Base-by-base conservation (phyloP, 352 stramenopile species). In the Globisporangium mamillatum region DNA sequence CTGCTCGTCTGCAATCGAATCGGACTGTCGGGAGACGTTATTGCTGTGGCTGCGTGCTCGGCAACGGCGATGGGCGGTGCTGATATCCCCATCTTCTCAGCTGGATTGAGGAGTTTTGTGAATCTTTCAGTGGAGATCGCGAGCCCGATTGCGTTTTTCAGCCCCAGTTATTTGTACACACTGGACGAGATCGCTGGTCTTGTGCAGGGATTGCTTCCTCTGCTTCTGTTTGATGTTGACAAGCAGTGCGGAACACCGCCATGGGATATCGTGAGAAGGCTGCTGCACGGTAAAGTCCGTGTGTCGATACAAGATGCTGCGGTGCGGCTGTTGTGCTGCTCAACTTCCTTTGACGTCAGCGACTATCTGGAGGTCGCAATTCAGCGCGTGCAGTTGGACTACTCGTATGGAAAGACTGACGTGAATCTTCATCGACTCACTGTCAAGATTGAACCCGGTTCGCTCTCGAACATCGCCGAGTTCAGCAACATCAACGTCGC, bases 381-480 rank as follows among this genome's bases (percentile, higher is more conserved):
- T 4, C 76, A 87, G 14, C 63, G 44, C 16, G 25, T 84, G 32
- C 53, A 64, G 10, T n/a, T 86, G 7, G 60, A 60, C 2, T 92
- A 86, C 46, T 62, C 65, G 0, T 69, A 66, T 48, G 73, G 74
- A 1, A 71, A 63, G 36, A 73, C 81, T 6, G 71, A 79, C 36
- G 34, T 91, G 3, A 68, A 79, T 12, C 64, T 92, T 8, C 72
- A 82, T 14, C 77, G 76, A 46, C 32, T 92, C 32, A 77, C 74
- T 1, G 73, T 69, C 4, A 92, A 87, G 71, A 88, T 93, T 53
- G 82, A 93, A n/a, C 87, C 87, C 24, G 79, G 81, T 36, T 79
- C 79, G 1, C 44, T 93, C 4, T 81, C 79, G 34, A 81, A 90
- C 54, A 79, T 91, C 18, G 74, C 75, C 20, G 85, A 95, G 61